Base-by-base conservation (phyloP, 257 asterid genomes). In the Rhazya stricta region DNA sequence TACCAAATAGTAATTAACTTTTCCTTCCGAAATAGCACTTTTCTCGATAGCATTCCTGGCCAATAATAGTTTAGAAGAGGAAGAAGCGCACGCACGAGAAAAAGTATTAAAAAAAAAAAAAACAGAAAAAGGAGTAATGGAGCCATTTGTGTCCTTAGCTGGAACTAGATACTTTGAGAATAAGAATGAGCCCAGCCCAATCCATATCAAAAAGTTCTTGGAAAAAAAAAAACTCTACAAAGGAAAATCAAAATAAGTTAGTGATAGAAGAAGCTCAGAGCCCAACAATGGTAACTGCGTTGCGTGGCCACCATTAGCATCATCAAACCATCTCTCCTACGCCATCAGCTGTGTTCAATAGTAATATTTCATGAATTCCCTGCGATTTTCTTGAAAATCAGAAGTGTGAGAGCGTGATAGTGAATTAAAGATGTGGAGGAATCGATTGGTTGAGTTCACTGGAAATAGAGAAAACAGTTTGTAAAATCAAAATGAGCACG, bases 401-500 rank as follows among this genome's bases (percentile, higher is more conserved):
- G 15, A 45, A 16, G 11, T 29, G 10, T 37, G 30, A 1, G 3
- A 9, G 34, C 6, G 5, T n/a, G 8, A 4, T 3, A 27, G 9
- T 15, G 10, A 29, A 7, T 34, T 34, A n/a, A 30, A 32, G 70
- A 61, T 19, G 39, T 42, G 74, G 58, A 54, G n/a, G 68, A 53
- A 41, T 43, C 42, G 50, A 76, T 67, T 76, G 60, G 45, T 41
- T 53, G 56, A 76, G 60, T 76, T 76, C 23, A 9, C 4, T 6
- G 43, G 36, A 23, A 19, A 41, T 32, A 36, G 30, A 48, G 39
- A 74, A 19, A 15, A 27, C 27, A 0, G 32, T 37, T 42, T 8
- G 34, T 56, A 1, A 30, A n/a, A 76, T 57, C 70, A 85, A 82
- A 69, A 88, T 88, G 96, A 84, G 96, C 82, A 77, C 88, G 73